Evolutionary conservation across 1,284 basidiomycete species (phyloP), one percentile per base, ranked within the genome.

Genomic region (Puccinia triticina): DNA sequence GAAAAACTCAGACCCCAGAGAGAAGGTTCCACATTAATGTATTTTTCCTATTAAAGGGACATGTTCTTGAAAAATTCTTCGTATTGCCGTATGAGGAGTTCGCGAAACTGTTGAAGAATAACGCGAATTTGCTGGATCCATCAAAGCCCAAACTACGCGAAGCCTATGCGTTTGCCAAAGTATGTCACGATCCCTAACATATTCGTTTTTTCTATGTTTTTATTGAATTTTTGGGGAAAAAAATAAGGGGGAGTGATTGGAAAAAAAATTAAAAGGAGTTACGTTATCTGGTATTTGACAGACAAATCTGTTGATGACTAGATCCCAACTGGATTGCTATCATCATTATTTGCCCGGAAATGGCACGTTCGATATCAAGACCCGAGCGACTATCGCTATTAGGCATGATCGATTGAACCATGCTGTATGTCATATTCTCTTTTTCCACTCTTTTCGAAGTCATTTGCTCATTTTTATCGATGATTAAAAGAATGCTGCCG

Each of bases 361-460:
- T 0, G 94, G 94, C 37, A 92, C 96, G 0, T 99, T 99, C 85
- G 96, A 99, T 86, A 92, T 99, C 87, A 99, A 99, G 88, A 98
- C 96, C 0, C 91, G 96, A 59, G 95, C 95, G 0, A 93, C 92
- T 53, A 88, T 94, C 50, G 91, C 94, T 0, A 92, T 98, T 72
- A 92, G 96, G 7, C 89, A 93, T 85, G 96, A 99, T 87, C 88
- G 93, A 12, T 89, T 94, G 75, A 98, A 98, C 87, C 93, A 91
- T 85, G 90, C 92, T 87, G 93, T 93, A 82, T 61, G 88, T 85
- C n/a, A 57, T 73, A 53, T 16, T 69, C 48, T 50, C 32, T 46
- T n/a, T 53, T 29, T 66, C 59, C 46, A 2, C 12, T 21, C 2
- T n/a, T 11, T 16, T 53, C 1, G 14, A 21, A 18, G 46, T 72